Base-by-base conservation (phyloP, 768 basidiomycete genomes). In the Pleurotus salmoneostramineus region DNA sequence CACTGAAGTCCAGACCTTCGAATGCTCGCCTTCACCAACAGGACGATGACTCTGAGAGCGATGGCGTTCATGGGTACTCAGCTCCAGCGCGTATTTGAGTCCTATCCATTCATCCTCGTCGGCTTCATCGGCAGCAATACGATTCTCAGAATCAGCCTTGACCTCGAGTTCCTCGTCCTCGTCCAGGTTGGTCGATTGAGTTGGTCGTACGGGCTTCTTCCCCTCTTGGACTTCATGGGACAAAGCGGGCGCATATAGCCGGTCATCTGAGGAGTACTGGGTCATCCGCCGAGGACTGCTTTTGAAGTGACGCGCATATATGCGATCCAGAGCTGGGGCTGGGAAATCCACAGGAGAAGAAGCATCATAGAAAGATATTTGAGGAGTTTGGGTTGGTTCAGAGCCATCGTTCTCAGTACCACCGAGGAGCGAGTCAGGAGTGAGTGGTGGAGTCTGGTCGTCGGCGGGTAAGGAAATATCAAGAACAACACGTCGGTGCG, bases 21-120 rank as follows among this genome's bases (percentile, higher is more conserved):
- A 77, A 63, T 75, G 72, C 64, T 79, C 75, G 14, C 77, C 75
- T 17, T 59, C 65, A 21, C 69, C 62, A 56, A 61, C 57, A 11
- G 68, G 62, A 45, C 68, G 66, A 27, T 67, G 17, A 52, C 51
- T 67, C 50, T 68, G 64, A 14, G 73, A 68, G 10, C 68, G 68
- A 27, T 67, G 66, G 36, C 71, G 69, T 56, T 77, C 74, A 44
- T 72, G 65, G 17, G 69, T 68, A 60, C 75, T 77, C 34, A 79
- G 58, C 64, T 76, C 73, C 6, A 80, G 65, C 3, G 73, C 74
- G 60, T 79, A 77, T 50, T 77, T 74, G 33, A 78, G 63, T 7
- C 77, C 77, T 42, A 70, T 72, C 78, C 78, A 78, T 61, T 75
- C 77, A 4, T 72, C 71, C 17, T 59, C 59, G 57, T 72, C 70